Evolutionary conservation across 805 yeast species (phyloP).

Genomic region (Kodamaea hsintzibuensis): DNA sequence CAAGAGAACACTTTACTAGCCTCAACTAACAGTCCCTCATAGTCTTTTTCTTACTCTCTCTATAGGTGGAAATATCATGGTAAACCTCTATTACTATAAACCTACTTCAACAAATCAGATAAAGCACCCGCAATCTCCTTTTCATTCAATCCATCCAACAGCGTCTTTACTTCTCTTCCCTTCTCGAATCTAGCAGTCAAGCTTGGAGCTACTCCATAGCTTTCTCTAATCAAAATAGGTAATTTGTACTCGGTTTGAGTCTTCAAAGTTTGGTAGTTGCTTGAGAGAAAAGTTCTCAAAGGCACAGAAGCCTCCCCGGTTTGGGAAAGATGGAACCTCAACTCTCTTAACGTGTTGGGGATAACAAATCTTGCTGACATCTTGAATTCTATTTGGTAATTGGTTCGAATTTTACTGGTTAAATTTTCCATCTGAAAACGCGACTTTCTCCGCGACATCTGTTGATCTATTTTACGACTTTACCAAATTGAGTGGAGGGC

Average conservation of each 20-base stretch:
- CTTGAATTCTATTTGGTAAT: constrained; percentile 9
- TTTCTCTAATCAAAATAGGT: constrained; percentile 79
- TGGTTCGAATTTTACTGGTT: constrained; percentile 13
- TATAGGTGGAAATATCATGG: not conserved
- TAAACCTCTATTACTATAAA: not conserved
- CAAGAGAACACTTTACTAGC: too few species aligned
- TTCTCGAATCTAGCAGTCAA: constrained; percentile 71
- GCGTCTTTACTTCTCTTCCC: constrained; percentile 51
- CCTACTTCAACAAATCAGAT: constrained; percentile 35
- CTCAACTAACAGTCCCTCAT: too few species aligned
- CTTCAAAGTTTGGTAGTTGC: constrained; percentile 65
- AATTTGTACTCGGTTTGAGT: constrained; percentile 56
- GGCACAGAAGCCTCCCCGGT: constrained; percentile 71
- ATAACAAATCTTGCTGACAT: constrained; percentile 43
- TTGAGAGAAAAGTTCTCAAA: constrained; percentile 61
- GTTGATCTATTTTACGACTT: not conserved
- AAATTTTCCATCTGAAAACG: not conserved
- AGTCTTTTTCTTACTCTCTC: not conserved
- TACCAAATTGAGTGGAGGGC: not conserved
- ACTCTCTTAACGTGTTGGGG: constrained; percentile 67
- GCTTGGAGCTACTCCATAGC: constrained; percentile 69
- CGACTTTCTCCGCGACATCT: constrained; percentile 1
- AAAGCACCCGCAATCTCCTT: constrained; percentile 44
- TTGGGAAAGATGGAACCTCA: constrained; percentile 80
- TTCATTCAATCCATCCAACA: constrained; percentile 49